Conservation (phyloP, 148 eudicot species). For the Chenopodium album region DNA sequence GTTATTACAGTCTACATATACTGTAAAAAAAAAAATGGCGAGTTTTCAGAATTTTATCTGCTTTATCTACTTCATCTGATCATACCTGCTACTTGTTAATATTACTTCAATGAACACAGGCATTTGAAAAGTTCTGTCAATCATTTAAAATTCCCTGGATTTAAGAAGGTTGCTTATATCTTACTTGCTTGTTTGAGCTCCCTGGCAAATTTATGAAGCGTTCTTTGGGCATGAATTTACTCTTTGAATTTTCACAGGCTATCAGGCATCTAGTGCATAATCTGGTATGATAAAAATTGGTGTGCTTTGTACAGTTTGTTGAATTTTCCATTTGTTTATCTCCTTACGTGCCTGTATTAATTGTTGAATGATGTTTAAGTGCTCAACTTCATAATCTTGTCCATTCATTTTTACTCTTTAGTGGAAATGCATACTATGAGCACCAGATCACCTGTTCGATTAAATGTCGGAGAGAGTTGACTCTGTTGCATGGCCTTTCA, state of each 20-base stretch:
- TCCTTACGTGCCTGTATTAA: not conserved
- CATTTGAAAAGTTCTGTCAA: conserved; percentile 67
- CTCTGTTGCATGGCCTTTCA: no score
- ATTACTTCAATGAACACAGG: conserved; percentile 39
- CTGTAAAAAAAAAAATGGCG: no score
- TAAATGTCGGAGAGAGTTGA: no score
- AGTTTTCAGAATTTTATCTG: not conserved
- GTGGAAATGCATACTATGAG: no score
- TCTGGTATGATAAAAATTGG: conserved; percentile 48
- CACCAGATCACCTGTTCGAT: no score
- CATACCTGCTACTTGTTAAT: conserved; percentile 5
- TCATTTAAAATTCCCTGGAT: conserved; percentile 59
- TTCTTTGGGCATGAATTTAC: conserved; percentile 1
- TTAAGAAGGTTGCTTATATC: conserved; percentile 55
- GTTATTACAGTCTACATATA: not conserved
- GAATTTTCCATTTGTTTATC: not conserved
- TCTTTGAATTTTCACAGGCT: conserved; percentile 51
- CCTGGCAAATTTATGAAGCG: not conserved
- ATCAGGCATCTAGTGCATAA: conserved; percentile 69
- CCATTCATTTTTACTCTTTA: no score
- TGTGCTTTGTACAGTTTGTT: not conserved
- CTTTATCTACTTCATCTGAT: not conserved
- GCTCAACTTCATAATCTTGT: no score
- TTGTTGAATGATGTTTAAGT: no score
- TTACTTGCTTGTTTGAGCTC: not conserved